phyloP scores from a whole-genome alignment of 257 asterid genomes.

The Fraxinus excelsior region DNA sequence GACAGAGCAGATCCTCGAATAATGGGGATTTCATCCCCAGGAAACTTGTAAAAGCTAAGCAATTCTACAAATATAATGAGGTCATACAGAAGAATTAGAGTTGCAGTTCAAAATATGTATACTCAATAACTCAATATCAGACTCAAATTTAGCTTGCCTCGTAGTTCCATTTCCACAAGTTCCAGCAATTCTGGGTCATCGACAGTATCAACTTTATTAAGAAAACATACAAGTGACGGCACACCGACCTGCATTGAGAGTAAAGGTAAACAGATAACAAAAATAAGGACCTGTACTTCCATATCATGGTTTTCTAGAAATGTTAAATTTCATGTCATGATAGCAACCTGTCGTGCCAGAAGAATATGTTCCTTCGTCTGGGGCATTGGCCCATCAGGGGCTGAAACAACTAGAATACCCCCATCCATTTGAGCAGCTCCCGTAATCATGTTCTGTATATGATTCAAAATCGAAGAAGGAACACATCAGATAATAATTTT shows the following conservation, averaged over 20 bases:
- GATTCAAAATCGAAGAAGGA: constrained; percentile 21
- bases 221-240: constrained; percentile 94
- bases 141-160: constrained; percentile 51
- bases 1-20: constrained; percentile 95
- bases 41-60: constrained; percentile 91
- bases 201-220: constrained; percentile 91
- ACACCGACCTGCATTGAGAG: constrained; percentile 79
- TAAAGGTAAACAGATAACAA: constrained; percentile 16
- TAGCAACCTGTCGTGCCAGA: constrained; percentile 91
- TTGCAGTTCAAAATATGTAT: background rate
- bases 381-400: constrained; percentile 99
- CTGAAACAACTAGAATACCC: constrained; percentile 96
- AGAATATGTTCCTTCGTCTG: constrained; percentile 97
- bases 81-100: constrained; percentile 15
- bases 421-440: constrained; percentile 99
- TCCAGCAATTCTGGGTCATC: constrained; percentile 95
- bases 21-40: constrained; percentile 98
- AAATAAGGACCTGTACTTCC: constrained; percentile 8
- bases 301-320: background rate
- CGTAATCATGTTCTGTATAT: constrained; percentile 91
- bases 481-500: background rate
- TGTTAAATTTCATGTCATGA: constrained; percentile 26
- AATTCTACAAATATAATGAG: constrained; percentile 57
- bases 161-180: constrained; percentile 98
- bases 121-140: background rate